Conservation (phyloP, 164 flowering plant genomes). For the Stephania japonica region DNA sequence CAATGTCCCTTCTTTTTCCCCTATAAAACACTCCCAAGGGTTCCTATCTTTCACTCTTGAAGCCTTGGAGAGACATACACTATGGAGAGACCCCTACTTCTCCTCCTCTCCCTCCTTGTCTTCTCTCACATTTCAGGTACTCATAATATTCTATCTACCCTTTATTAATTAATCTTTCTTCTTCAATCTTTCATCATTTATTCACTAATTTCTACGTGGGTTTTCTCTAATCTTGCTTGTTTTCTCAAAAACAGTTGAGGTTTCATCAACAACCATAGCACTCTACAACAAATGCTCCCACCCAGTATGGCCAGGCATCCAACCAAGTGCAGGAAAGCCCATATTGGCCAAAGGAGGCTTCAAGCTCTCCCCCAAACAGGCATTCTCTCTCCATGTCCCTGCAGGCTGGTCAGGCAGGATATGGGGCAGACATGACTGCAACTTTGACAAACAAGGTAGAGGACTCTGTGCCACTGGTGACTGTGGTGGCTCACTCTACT, state of each 20-base stretch:
- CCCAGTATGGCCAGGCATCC: slow-evolving; percentile 94
- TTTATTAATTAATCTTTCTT: background rate
- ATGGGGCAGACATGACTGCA: slow-evolving; percentile 94
- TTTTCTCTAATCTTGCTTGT: background rate
- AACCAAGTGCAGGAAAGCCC: slow-evolving; percentile 75
- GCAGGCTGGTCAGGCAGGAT: slow-evolving; percentile 87
- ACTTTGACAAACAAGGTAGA: slow-evolving; percentile 55
- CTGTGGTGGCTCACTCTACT: slow-evolving; percentile 78
- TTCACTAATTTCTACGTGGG: too few species aligned
- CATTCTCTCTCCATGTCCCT: slow-evolving; percentile 56
- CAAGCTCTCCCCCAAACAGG: slow-evolving; percentile 51
- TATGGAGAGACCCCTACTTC: slow-evolving; percentile 18
- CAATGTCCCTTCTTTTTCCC: background rate
- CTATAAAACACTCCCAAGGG: background rate
- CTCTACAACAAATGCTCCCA: slow-evolving; percentile 68
- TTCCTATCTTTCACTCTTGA: background rate
- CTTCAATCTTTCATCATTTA: background rate
- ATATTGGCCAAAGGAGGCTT: slow-evolving; percentile 76
- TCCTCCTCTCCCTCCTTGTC: slow-evolving; percentile 19
- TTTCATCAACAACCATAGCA: slow-evolving; percentile 50
- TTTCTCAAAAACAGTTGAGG: slow-evolving; percentile 17
- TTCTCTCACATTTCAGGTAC: slow-evolving; percentile 32
- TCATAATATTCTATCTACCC: background rate
- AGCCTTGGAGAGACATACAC: slow-evolving; percentile 20
- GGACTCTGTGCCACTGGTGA: slow-evolving; percentile 90